Base-by-base conservation (phyloP, 148 eudicot genomes). In the Rhododendron griersonianum region DNA sequence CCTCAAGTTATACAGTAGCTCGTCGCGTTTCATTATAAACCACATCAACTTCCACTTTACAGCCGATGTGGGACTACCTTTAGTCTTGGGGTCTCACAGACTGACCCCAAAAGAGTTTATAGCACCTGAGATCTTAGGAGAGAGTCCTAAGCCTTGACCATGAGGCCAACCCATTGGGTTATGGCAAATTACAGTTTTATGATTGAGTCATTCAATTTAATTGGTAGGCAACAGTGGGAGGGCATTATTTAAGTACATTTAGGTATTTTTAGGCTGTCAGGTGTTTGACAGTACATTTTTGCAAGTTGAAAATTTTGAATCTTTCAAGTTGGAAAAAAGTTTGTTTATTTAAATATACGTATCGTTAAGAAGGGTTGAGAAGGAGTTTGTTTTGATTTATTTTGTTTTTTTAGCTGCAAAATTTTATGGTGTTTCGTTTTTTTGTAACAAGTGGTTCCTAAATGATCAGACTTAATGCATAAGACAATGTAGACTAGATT, bases 241-340 rank as follows among this genome's bases (percentile, higher is more conserved):
- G 65, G 45, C 71, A 30, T 3, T 63, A 65, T 80, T 88, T 57
- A 84, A 45, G 28, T 57, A 37, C 25, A 41, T 67, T 55, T 87
- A 65, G 83, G 41, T 10, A 23, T 35, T 53, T 28, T 81, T 53
- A 19, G 71, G 30, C 71, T 1, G 71, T 63, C 2, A 14, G 67
- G 47, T 15, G 23, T 30, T 25, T 59, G 45, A 25, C 33, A 47
- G 11, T 9, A 47, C 1, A 30, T 47, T 48, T 83, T 21, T 61
- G 28, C 44, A 30, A 4, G 37, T 48, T n/a, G 69, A 25, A 7
- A 25, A 23, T 63, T 14, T 35, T 19, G 75, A 8, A 67, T 69
- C 61, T 16, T 55, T 55, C 74, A 39, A 28, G 50, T 39, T 61
- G 84, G 84, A n/a, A 30, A 82, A n/a, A 18, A 63, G 78, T 11